Conservation (phyloP, 352 stramenopile species). For the Chrysophaeum taylorii region DNA sequence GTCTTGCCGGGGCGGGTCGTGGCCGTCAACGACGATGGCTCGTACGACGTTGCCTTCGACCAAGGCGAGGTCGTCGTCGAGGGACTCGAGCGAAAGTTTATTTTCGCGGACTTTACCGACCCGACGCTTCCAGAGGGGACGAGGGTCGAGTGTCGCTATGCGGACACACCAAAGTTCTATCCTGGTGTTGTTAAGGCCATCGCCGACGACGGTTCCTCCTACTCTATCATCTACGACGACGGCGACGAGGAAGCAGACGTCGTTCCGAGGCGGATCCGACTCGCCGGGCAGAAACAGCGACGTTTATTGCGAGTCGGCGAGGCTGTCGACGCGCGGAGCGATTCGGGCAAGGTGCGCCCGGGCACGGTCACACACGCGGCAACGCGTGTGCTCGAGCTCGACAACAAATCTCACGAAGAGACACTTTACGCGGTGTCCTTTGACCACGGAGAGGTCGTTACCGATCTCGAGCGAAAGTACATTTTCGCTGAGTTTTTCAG, state of each 20-base stretch:
- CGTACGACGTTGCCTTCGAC: slow-evolving; percentile 1
- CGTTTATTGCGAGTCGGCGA: not conserved
- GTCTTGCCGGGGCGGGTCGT: not conserved
- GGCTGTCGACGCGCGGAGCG: not conserved
- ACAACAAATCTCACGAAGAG: not conserved
- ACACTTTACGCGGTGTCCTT: not conserved
- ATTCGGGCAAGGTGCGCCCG: not conserved
- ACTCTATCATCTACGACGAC: not conserved
- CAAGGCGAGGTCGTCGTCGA: not conserved
- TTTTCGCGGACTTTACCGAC: not conserved
- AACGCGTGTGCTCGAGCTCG: not conserved
- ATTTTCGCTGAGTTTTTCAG: slow-evolving; percentile 7
- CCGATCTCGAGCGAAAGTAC: slow-evolving; percentile 1
- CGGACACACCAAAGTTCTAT: not conserved
- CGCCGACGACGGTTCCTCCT: not conserved
- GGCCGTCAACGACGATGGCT: not conserved
- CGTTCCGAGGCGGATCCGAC: not conserved
- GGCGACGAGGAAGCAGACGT: not conserved
- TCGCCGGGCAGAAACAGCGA: not conserved
- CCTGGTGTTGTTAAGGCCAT: not conserved
- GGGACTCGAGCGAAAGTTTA: not conserved
- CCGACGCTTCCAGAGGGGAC: not conserved
- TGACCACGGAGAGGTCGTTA: not conserved
- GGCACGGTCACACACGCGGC: not conserved
- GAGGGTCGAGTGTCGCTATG: not conserved